Evolutionary conservation across 2,329 filamentous ascomycete species (phyloP), one percentile per base, ranked within the genome.

Genomic region (Venturia effusa): DNA sequence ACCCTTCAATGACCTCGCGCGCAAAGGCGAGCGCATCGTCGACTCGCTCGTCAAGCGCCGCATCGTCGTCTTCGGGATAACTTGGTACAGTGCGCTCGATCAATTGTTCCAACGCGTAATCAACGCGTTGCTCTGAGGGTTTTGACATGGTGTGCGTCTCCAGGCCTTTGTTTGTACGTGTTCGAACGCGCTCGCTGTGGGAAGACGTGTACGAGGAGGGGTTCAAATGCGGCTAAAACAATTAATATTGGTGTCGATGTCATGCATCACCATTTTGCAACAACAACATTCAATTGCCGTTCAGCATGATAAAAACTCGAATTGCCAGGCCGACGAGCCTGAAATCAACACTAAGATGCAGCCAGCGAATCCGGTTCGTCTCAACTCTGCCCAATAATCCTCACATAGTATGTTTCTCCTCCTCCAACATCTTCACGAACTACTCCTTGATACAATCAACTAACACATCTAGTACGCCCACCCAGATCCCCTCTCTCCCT

Each of bases 71-170:
- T 67, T 83, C 78, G 48, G 84, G 81, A 67, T 86, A 81, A 61
- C 81, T 78, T 64, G 89, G 88, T 64, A 94, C 80, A 65, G 93
- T 79, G 71, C 88, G 87, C 70, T 86, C 81, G 72, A 95, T 86
- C 72, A 96, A 82, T 75, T 88, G 87, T 73, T 89, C 85, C 73
- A 95, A 86, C 73, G 89, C 90, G 74, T 63, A 55, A 32, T 51
- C 61, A 17, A 63, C 45, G 45, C 61, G 61, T 54, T 57, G 32
- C 41, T 45, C 61, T 22, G 45, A 57, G 48, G 61, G 30, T 63
- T 63, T 63, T 6, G 48, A 63, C 61, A 63, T 63, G 45, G 10
- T 24, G 7, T 13, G 48, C 30, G 48, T 32, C 11, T 57, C 30
- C 30, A 34, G 51, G 19, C 17, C 19, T n/a, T 57, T 34, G 30